Percentiles rank a stretch among this genome's conserved stretches.
These are phyloP conservation scores for Pseudogymnoascus sp. DNA, from an alignment of 2,329 filamentous ascomycete species.

Conservation along the genomic window DNA sequence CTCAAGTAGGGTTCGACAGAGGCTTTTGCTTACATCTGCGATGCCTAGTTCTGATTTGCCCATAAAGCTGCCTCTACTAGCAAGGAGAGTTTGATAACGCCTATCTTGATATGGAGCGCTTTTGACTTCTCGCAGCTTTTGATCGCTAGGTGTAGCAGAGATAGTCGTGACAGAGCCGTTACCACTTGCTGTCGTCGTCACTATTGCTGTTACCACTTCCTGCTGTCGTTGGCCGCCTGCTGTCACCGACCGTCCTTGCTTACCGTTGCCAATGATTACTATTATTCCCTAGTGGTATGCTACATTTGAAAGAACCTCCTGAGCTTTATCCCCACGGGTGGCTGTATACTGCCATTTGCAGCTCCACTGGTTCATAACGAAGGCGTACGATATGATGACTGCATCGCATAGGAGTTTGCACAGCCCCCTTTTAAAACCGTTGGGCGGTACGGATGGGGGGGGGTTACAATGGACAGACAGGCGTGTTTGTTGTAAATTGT, in stretches of 20 bases:
- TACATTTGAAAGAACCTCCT: too few species aligned
- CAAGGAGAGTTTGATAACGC: constrained; percentile 31
- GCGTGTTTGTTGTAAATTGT: too few species aligned
- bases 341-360: too few species aligned
- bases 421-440: too few species aligned
- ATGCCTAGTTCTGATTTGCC: constrained; percentile 27
- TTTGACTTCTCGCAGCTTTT: constrained; percentile 33
- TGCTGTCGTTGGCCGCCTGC: background rate
- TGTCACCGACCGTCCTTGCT: background rate
- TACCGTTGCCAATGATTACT: too few species aligned
- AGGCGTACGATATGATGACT: too few species aligned
- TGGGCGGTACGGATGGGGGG: too few species aligned
- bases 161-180: constrained; percentile 13
- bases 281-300: too few species aligned
- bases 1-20: constrained; percentile 27
- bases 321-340: too few species aligned
- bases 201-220: background rate
- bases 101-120: constrained; percentile 30
- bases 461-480: too few species aligned
- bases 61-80: constrained; percentile 34
- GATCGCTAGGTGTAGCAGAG: constrained; percentile 30
- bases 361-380: too few species aligned
- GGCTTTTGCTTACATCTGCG: constrained; percentile 22
- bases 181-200: background rate
- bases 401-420: too few species aligned